phyloP scores from a whole-genome alignment of 2,329 filamentous ascomycete genomes.

The Mycosphaerella sp. region DNA sequence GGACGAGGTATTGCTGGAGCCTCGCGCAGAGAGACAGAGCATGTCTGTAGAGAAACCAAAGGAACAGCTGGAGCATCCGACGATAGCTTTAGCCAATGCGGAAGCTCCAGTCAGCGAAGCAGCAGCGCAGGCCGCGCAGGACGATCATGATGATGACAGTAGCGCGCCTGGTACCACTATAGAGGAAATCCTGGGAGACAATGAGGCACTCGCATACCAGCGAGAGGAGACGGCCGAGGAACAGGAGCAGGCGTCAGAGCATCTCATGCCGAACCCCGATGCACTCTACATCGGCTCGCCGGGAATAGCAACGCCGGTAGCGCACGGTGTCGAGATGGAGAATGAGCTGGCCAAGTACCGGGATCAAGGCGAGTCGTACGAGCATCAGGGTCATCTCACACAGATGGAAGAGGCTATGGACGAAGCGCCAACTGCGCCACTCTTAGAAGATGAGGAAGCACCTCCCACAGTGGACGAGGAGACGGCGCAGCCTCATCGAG shows the following conservation, averaged over 20 bases:
- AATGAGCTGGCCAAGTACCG: constrained; percentile 12
- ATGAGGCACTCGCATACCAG: constrained; percentile 24
- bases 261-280: constrained; percentile 17
- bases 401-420: constrained; percentile 43
- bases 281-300: constrained; percentile 14
- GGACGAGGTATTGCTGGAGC: constrained; percentile 4
- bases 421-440: constrained; percentile 38
- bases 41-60: constrained; percentile 17
- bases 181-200: constrained; percentile 16
- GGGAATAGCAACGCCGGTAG: constrained; percentile 13
- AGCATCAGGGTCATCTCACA: constrained; percentile 43
- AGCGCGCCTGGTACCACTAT: constrained; percentile 7
- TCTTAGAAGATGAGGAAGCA: constrained; percentile 38
- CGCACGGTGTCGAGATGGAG: constrained; percentile 10
- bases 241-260: constrained; percentile 23
- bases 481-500: constrained; percentile 1
- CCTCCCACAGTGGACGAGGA: constrained; percentile 26
- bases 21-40: constrained; percentile 11
- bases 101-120: constrained; percentile 13
- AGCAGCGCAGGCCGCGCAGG: neutral
- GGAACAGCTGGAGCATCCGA: constrained; percentile 12
- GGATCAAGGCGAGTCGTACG: constrained; percentile 33
- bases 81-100: constrained; percentile 12
- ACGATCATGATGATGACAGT: constrained; percentile 16
- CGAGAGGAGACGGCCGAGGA: constrained; percentile 22